These are phyloP conservation scores for Monosporascus cannonballus DNA, from an alignment of 2,329 filamentous ascomycete genomes.

Conservation along the genomic window DNA sequence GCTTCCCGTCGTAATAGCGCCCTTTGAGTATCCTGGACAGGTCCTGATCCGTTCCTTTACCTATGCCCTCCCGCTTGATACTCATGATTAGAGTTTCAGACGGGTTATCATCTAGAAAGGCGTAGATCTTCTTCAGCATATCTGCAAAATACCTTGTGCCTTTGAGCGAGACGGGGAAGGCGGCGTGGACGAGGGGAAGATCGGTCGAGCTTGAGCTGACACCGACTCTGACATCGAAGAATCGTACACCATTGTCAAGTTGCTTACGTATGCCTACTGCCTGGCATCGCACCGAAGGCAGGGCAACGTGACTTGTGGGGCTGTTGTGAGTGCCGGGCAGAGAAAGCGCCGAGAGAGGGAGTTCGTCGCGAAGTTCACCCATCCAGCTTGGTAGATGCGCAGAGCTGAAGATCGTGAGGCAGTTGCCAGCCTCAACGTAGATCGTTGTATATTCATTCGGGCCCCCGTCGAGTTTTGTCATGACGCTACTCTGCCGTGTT, in stretches of 20 bases:
- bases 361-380: constrained; percentile 63
- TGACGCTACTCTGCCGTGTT: constrained; percentile 51
- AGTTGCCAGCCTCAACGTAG: constrained; percentile 51
- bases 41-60: constrained; percentile 71
- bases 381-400: constrained; percentile 73
- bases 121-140: constrained; percentile 63
- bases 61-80: constrained; percentile 85
- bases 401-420: constrained; percentile 63
- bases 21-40: constrained; percentile 67
- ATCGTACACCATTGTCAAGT: constrained; percentile 84
- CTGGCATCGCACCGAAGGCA: constrained; percentile 92
- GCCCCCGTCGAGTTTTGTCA: constrained; percentile 48
- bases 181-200: constrained; percentile 80
- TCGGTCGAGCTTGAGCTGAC: constrained; percentile 50
- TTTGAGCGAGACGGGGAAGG: constrained; percentile 80
- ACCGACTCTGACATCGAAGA: constrained; percentile 81
- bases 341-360: constrained; percentile 71
- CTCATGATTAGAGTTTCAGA: constrained; percentile 80
- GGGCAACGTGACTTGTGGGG: constrained; percentile 74
- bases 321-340: constrained; percentile 97
- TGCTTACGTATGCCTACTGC: constrained; percentile 71
- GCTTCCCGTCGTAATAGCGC: constrained; percentile 56
- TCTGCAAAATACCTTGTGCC: constrained; percentile 73
- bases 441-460: constrained; percentile 56
- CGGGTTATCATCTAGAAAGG: constrained; percentile 72